These are phyloP conservation scores for Thielaviopsis ethacetica DNA, from an alignment of 2,329 filamentous ascomycete species.

Conservation along the genomic window DNA sequence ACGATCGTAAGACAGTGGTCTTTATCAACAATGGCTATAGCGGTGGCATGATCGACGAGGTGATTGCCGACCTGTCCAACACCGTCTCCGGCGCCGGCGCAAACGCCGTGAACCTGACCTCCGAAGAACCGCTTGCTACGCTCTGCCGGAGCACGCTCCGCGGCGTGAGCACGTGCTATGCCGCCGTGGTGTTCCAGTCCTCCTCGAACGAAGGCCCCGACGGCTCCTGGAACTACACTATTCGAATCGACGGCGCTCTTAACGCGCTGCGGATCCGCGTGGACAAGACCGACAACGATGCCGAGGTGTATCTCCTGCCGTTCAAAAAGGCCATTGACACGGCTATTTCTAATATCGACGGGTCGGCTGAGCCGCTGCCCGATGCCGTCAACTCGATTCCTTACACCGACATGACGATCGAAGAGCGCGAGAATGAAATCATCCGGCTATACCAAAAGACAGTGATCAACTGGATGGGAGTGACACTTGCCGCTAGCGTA, in stretches of 20 bases:
- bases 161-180: conserved; percentile 57
- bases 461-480: conserved; percentile 59
- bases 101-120: conserved; percentile 34
- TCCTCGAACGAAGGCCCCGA: conserved; percentile 55
- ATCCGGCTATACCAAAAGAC: conserved; percentile 48
- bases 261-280: conserved; percentile 43
- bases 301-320: conserved; percentile 61
- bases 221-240: conserved; percentile 70
- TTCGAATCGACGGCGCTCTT: conserved; percentile 59
- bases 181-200: conserved; percentile 56
- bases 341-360: conserved; percentile 43
- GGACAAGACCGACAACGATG: conserved; percentile 50
- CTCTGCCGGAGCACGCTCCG: conserved; percentile 47
- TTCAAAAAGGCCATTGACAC: conserved; percentile 64
- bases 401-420: conserved; percentile 54
- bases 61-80: conserved; percentile 48
- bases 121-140: conserved; percentile 40
- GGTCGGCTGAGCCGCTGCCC: conserved; percentile 23
- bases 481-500: conserved; percentile 64
- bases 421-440: conserved; percentile 50
- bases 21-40: conserved; percentile 61
- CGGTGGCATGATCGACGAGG: conserved; percentile 53
- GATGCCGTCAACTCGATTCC: conserved; percentile 48
- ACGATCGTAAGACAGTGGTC: conserved; percentile 50
- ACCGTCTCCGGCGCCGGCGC: conserved; percentile 40